Percentiles rank a stretch among this genome's conserved stretches.
These are phyloP conservation scores for Stylonectria norvegica DNA, from an alignment of 2,329 filamentous ascomycete species.

Conservation along the genomic window DNA sequence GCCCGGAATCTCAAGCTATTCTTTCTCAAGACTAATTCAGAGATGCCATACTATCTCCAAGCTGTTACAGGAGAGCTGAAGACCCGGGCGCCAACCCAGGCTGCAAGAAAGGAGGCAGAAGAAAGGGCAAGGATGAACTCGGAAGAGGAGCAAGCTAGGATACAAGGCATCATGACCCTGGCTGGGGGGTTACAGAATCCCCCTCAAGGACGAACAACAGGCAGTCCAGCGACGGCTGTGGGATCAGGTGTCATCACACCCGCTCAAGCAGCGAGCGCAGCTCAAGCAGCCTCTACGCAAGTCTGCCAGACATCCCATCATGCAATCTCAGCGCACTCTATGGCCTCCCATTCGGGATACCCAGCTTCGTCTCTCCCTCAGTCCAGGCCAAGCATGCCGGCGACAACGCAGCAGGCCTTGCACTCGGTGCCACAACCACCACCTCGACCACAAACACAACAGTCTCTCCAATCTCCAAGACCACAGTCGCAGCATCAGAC, in stretches of 20 bases:
- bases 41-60: conserved; percentile 84
- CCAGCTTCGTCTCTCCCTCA: conserved; percentile 28
- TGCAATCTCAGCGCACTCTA: conserved; percentile 14
- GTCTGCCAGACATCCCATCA: conserved; percentile 15
- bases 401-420: conserved; percentile 30
- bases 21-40: conserved; percentile 86
- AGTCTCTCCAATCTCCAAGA: conserved; percentile 23
- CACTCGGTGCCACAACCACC: conserved; percentile 28
- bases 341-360: conserved; percentile 23
- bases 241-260: conserved; percentile 33
- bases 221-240: conserved; percentile 24
- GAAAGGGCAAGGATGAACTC: conserved; percentile 56
- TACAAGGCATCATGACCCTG: conserved; percentile 59
- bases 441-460: conserved; percentile 26
- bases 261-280: conserved; percentile 31
- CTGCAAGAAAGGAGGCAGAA: conserved; percentile 65
- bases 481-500: conserved; percentile 13
- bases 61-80: conserved; percentile 88
- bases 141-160: conserved; percentile 57
- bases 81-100: conserved; percentile 73
- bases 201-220: conserved; percentile 26
- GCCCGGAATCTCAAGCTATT: conserved; percentile 86
- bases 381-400: conserved; percentile 22
- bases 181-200: conserved; percentile 50
- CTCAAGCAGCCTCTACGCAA: conserved; percentile 25